These are phyloP conservation scores for Furcasterigmium sp. DNA, from an alignment of 2,329 filamentous ascomycete genomes.

Conservation along the genomic window DNA sequence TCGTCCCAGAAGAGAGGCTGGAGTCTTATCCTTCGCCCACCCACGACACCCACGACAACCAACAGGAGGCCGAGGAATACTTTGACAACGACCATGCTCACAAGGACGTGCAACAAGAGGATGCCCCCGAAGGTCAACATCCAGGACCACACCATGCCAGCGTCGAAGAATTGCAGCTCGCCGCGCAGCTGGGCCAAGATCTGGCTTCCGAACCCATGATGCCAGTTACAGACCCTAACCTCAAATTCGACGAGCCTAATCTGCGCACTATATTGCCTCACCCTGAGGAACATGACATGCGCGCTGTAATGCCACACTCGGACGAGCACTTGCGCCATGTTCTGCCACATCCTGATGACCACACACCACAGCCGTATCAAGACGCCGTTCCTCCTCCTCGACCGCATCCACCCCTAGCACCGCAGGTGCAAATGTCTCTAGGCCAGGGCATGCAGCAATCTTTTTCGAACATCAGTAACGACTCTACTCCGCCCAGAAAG, in stretches of 20 bases:
- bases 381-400: slow-evolving; percentile 13
- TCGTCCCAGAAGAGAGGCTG: slow-evolving; percentile 6
- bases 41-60: slow-evolving; percentile 6
- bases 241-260: slow-evolving; percentile 35
- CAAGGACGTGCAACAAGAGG: slow-evolving; percentile 2
- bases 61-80: slow-evolving; percentile 8
- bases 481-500: slow-evolving; percentile 65
- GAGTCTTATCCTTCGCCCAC: slow-evolving; percentile 8
- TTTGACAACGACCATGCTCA: slow-evolving; percentile 5
- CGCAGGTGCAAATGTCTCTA: slow-evolving; percentile 23
- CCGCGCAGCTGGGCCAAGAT: slow-evolving; percentile 51
- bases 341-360: neutral
- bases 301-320: slow-evolving; percentile 4
- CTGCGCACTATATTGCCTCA: slow-evolving; percentile 40
- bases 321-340: slow-evolving; percentile 22
- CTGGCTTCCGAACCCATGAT: slow-evolving; percentile 44
- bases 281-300: slow-evolving; percentile 17
- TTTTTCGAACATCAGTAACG: slow-evolving; percentile 31
- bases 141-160: slow-evolving; percentile 31
- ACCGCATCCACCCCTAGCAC: slow-evolving; percentile 20
- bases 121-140: neutral
- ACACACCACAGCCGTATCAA: slow-evolving; percentile 25
- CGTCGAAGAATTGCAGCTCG: slow-evolving; percentile 52
- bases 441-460: slow-evolving; percentile 39
- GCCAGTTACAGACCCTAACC: slow-evolving; percentile 38